Evolutionary conservation across 805 yeast species (phyloP).

Genomic region (Cyberlindnera lachancei): DNA sequence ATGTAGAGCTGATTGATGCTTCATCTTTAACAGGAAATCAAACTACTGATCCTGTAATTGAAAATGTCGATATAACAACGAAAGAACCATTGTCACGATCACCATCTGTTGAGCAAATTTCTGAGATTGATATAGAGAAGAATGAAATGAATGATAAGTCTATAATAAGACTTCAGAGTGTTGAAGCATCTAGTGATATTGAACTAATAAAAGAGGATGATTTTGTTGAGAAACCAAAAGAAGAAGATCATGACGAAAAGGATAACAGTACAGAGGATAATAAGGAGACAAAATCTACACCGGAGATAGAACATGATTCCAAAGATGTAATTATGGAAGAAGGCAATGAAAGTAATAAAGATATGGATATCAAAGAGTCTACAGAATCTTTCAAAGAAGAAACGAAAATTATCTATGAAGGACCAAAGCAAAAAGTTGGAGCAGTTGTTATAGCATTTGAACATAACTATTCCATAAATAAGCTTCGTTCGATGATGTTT

Average conservation of each 20-base stretch:
- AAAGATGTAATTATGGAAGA: background rate
- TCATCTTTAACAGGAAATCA: too few relatives aligned
- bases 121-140: background rate
- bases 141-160: background rate
- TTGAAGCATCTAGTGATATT: too few relatives aligned
- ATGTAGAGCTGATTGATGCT: too few relatives aligned
- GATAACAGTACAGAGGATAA: background rate
- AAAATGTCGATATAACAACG: too few relatives aligned
- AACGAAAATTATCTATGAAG: conserved; percentile 47
- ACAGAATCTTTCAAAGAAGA: too few relatives aligned
- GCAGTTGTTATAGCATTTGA: conserved; percentile 48
- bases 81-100: too few relatives aligned
- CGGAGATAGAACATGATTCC: background rate
- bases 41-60: too few relatives aligned
- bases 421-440: conserved; percentile 60
- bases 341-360: background rate
- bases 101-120: too few relatives aligned
- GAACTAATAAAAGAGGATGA: conserved; percentile 8
- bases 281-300: background rate
- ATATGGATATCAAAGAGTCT: background rate
- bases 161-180: background rate
- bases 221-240: conserved; percentile 1
- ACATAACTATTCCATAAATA: conserved; percentile 11
- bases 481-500: conserved; percentile 30
- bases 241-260: conserved; percentile 5